Evolutionary conservation across 805 yeast species (phyloP), one percentile per base, ranked within the genome.

Genomic region (Sugiyamaella valdiviana): DNA sequence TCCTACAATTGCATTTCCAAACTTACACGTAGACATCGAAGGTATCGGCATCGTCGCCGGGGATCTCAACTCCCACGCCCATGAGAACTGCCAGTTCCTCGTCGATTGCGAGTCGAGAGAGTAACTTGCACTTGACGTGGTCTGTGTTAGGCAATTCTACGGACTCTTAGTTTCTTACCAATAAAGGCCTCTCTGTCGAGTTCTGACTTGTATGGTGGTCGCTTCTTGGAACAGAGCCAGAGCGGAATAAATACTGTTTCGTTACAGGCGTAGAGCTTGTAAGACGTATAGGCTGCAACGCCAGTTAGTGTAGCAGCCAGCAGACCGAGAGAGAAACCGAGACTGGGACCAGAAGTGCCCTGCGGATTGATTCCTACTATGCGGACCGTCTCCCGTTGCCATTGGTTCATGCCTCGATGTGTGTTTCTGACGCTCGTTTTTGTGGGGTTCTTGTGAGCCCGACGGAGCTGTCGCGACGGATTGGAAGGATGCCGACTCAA

Each of bases 201-300:
- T 43, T 57, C 60, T 5, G 54, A 45, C 12, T 36, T 37, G 32
- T 49, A 53, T 3, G 56, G 57, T 14, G 43, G 20, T 15, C 60
- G 47, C 20, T 43, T 38, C 12, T 44, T 35, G 19, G 52, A 35
- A 19, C 48, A 49, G 7, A 53, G 39, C 57, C 56, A 55, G 21
- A 55, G 38, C 1, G 60, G 60, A 9, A 57, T 6, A 41, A 57
- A 57, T 14, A 55, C 50, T n/a, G 51, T 35, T 21, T 52, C 54
- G 5, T 50, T 39, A 41, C 45, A 20, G 40, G 44, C 43, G 16
- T 36, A 23, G 6, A 49, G 42, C 44, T 55, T 45, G 36, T 55
- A 55, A 3, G 45, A 20, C 6, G 48, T 19, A 36, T 53, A 55
- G n/a, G 45, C n/a, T 2, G 38, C 42, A 5, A 51, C 44, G 16